Evolutionary conservation across 2,329 filamentous ascomycete genomes (phyloP), one percentile per base, ranked within the genome.

Genomic region (Xylaria sp.): DNA sequence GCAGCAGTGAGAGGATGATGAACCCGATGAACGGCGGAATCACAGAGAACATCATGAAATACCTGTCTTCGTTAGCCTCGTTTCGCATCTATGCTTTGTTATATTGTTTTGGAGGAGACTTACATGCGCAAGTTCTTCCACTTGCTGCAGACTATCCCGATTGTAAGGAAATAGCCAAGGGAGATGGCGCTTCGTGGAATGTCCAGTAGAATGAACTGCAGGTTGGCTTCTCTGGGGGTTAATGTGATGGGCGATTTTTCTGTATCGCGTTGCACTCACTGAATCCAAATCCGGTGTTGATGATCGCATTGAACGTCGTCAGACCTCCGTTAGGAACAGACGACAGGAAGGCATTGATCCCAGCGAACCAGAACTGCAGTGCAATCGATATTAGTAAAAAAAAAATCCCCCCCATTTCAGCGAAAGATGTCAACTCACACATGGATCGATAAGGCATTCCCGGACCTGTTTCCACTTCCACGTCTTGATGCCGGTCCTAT

Each of bases 391-490:
- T 50, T 3, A 46, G n/a, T 11, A 17, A 23, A 15, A 5, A 4
- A 9, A 14, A 15, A 12, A 14, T 57, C n/a, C n/a, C n/a, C n/a
- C n/a, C n/a, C 2, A 49, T 35, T 2, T 1, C 11, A 8, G 38
- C 23, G 42, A 31, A 38, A 43, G 12, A 1, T 23, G 33, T 38
- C 1, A 3, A 67, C 70, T 69, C 49, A 72, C 70, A 35, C 71
- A 73, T 5, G 76, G 77, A 43, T 78, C 76, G 5, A 67, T 9
- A 1, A 78, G 53, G 56, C 76, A 78, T 60, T 78, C 77, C 2
- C 69, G 60, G 17, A 69, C 76, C 35, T 78, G 76, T 54, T 74
- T 72, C 76, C 76, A 78, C 60, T 74, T 74, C 76, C 76, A 78
- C 7, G 63, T 73, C 66, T 74, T 78, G 25, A 75, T 69, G 0